A percentile compares a stretch with the other conserved stretches of the same genome.
These are phyloP conservation scores for Pseudozyma sp. DNA, from an alignment of 1,284 basidiomycete genomes.

Conservation along the genomic window DNA sequence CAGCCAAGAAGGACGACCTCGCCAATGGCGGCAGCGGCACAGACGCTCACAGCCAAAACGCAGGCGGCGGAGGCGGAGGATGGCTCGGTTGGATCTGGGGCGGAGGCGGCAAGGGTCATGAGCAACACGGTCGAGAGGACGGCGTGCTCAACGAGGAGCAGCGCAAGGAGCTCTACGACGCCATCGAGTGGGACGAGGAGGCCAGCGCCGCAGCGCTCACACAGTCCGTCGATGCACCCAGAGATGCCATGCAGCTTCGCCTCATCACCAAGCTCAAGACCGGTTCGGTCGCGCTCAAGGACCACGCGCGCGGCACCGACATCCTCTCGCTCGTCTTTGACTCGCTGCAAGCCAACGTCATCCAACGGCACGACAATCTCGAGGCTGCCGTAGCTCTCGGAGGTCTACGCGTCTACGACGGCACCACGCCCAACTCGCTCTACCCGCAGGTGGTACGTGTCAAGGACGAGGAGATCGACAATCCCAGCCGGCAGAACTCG, in stretches of 20 bases:
- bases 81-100: constrained; percentile 68
- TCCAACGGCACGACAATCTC: constrained; percentile 87
- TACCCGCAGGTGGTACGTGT: constrained; percentile 95
- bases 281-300: constrained; percentile 62
- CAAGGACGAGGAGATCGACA: constrained; percentile 73
- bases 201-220: constrained; percentile 46
- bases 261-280: constrained; percentile 74
- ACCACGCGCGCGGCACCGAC: constrained; percentile 71
- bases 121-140: constrained; percentile 39
- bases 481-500: constrained; percentile 40
- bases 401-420: constrained; percentile 90
- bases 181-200: constrained; percentile 85
- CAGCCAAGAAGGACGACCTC: constrained; percentile 65
- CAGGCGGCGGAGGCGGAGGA: constrained; percentile 52
- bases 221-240: constrained; percentile 72
- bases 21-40: constrained; percentile 70
- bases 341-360: constrained; percentile 83
- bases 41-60: constrained; percentile 70
- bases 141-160: constrained; percentile 89
- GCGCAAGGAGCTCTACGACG: constrained; percentile 89
- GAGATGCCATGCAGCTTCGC: constrained; percentile 84
- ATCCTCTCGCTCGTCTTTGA: constrained; percentile 91
- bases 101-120: constrained; percentile 29
- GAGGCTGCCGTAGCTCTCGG: constrained; percentile 86
- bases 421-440: constrained; percentile 82